Evolutionary conservation across 805 yeast genomes (phyloP).

Genomic region (Priceomyces castillae): DNA sequence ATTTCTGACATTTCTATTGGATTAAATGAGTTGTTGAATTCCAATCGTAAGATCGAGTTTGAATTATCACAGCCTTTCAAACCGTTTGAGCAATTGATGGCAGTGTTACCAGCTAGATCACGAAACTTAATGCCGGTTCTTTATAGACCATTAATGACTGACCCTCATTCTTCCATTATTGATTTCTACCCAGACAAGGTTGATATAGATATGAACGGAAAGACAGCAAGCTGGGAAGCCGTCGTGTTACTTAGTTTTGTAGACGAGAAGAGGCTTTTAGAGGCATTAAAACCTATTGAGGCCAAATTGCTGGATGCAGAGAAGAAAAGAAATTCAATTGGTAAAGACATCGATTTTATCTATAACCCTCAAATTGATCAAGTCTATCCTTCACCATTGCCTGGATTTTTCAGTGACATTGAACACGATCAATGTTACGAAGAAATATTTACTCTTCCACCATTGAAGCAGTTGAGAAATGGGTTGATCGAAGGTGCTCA

Average conservation of each 20-base stretch:
- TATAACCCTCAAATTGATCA: slow-evolving; percentile 74
- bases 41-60: slow-evolving; percentile 40
- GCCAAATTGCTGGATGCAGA: slow-evolving; percentile 66
- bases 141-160: slow-evolving; percentile 81
- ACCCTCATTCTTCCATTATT: slow-evolving; percentile 76
- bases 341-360: slow-evolving; percentile 62
- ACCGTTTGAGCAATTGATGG: slow-evolving; percentile 96
- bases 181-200: slow-evolving; percentile 92
- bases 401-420: slow-evolving; percentile 73
- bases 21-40: slow-evolving; percentile 48
- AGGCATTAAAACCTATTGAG: slow-evolving; percentile 69
- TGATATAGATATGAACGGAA: slow-evolving; percentile 87
- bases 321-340: slow-evolving; percentile 67
- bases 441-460: slow-evolving; percentile 50
- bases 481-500: slow-evolving; percentile 68
- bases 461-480: slow-evolving; percentile 41
- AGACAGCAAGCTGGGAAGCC: slow-evolving; percentile 97
- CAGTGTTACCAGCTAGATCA: slow-evolving; percentile 93
- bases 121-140: slow-evolving; percentile 70
- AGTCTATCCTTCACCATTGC: slow-evolving; percentile 71
- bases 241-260: slow-evolving; percentile 91
- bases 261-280: slow-evolving; percentile 71
- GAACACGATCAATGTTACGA: slow-evolving; percentile 79
- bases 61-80: slow-evolving; percentile 74
- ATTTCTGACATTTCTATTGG: slow-evolving; percentile 83